phyloP scores from a whole-genome alignment of 495 filamentous ascomycete genomes.

The Tuber borchii region DNA sequence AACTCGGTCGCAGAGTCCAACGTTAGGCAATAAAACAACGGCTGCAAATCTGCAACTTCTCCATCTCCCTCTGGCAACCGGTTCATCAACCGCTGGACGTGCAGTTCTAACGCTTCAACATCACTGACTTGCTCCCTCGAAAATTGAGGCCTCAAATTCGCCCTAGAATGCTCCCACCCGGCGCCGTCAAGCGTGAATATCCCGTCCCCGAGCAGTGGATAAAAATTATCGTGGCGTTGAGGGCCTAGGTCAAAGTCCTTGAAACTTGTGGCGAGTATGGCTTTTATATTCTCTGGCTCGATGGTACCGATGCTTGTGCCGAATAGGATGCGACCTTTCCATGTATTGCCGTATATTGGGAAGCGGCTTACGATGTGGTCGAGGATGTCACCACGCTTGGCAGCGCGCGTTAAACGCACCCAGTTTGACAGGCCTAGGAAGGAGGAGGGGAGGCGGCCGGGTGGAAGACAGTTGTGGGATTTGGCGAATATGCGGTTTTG shows the following conservation, averaged over 20 bases:
- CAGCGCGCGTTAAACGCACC: constrained; percentile 39
- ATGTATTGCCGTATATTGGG: constrained; percentile 30
- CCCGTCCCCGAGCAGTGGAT: constrained; percentile 58
- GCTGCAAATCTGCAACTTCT: constrained; percentile 56
- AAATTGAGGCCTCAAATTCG: constrained; percentile 61
- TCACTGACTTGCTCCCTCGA: constrained; percentile 55
- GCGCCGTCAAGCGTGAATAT: constrained; percentile 66
- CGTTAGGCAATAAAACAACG: constrained; percentile 59
- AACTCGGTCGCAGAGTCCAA: constrained; percentile 68
- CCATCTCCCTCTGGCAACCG: constrained; percentile 48
- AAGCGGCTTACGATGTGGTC: constrained; percentile 43
- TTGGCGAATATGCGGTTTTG: constrained; percentile 43
- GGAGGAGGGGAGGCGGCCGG: constrained; percentile 21
- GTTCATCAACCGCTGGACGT: constrained; percentile 51
- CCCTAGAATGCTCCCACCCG: constrained; percentile 59
- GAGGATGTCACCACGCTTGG: constrained; percentile 43
- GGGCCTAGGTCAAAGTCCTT: constrained; percentile 56
- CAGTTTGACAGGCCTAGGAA: constrained; percentile 45
- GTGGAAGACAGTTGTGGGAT: constrained; percentile 44
- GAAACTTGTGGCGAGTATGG: constrained; percentile 55
- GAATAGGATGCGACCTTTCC: constrained; percentile 41
- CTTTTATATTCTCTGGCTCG: constrained; percentile 73
- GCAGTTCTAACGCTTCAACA: constrained; percentile 54
- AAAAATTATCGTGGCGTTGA: constrained; percentile 47
- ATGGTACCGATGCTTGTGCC: constrained; percentile 45